Evolutionary conservation across 2,329 filamentous ascomycete species (phyloP).

Genomic region (Colletotrichum sp.): DNA sequence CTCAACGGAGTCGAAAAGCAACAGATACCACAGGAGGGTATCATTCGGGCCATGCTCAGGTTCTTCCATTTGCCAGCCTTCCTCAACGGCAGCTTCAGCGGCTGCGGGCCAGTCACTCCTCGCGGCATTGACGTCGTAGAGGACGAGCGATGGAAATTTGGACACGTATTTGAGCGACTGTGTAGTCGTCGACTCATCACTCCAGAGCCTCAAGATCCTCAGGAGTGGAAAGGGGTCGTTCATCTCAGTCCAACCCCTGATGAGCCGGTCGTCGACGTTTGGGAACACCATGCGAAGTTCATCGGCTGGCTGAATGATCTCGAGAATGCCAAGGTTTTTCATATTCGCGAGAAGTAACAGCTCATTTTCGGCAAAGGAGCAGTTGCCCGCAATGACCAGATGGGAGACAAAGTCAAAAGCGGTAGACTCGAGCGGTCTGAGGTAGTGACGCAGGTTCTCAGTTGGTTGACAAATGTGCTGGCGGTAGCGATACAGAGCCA

Average conservation of each 20-base stretch:
- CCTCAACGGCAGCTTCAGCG: slow-evolving; percentile 24
- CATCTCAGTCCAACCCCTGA: slow-evolving; percentile 50
- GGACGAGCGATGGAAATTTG: slow-evolving; percentile 47
- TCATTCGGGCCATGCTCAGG: slow-evolving; percentile 30
- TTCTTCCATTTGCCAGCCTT: slow-evolving; percentile 40
- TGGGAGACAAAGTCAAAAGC: slow-evolving; percentile 45
- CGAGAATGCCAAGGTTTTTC: slow-evolving; percentile 52
- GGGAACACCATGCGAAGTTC: slow-evolving; percentile 34
- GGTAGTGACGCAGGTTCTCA: slow-evolving; percentile 39
- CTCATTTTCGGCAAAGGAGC: slow-evolving; percentile 40
- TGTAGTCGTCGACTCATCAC: slow-evolving; percentile 41
- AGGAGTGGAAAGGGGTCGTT: slow-evolving; percentile 50
- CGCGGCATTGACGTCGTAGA: slow-evolving; percentile 48
- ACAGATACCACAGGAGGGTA: slow-evolving; percentile 38
- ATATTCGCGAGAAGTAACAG: slow-evolving; percentile 45
- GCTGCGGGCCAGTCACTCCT: slow-evolving; percentile 39
- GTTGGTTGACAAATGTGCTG: slow-evolving; percentile 43
- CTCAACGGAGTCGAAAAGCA: slow-evolving; percentile 36
- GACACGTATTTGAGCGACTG: slow-evolving; percentile 45
- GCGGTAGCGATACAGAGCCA: slow-evolving; percentile 42
- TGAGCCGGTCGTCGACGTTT: slow-evolving; percentile 47
- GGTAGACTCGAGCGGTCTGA: slow-evolving; percentile 38
- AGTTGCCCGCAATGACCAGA: slow-evolving; percentile 42
- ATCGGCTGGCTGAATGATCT: slow-evolving; percentile 46
- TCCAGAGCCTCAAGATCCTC: slow-evolving; percentile 51